These are phyloP conservation scores for Diaporthe velutina DNA, from an alignment of 2,329 filamentous ascomycete genomes.

Conservation along the genomic window DNA sequence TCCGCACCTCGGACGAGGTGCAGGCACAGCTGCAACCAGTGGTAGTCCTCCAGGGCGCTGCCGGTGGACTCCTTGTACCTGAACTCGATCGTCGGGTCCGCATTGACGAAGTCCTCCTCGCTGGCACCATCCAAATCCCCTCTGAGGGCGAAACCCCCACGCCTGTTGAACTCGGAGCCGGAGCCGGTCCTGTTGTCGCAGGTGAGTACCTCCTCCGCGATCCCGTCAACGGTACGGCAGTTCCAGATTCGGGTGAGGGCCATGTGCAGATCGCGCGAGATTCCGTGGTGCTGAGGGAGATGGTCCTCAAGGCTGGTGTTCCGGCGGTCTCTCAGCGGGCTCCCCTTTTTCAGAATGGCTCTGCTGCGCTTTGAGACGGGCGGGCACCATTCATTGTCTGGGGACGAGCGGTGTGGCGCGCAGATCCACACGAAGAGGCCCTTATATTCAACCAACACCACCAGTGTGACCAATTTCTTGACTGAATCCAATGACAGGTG, in stretches of 20 bases:
- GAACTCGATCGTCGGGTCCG: background rate
- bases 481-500: background rate
- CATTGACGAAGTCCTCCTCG: background rate
- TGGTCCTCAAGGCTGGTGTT: background rate
- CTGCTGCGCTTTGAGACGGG: background rate
- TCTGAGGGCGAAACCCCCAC: background rate
- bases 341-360: background rate
- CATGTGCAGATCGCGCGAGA: background rate
- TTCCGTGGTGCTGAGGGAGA: background rate
- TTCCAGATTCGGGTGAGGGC: background rate
- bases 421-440: background rate
- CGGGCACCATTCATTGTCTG: background rate
- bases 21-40: constrained; percentile 6
- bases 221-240: background rate
- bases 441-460: background rate
- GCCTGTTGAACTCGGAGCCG: background rate
- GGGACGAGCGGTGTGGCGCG: background rate
- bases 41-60: background rate
- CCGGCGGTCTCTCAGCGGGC: background rate
- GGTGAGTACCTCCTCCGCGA: background rate
- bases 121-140: too few species aligned
- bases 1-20: background rate
- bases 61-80: constrained; percentile 8
- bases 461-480: background rate
- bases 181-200: background rate